Conservation (phyloP, 176 grass and related monocot species). For the Oryza rufipogon region DNA sequence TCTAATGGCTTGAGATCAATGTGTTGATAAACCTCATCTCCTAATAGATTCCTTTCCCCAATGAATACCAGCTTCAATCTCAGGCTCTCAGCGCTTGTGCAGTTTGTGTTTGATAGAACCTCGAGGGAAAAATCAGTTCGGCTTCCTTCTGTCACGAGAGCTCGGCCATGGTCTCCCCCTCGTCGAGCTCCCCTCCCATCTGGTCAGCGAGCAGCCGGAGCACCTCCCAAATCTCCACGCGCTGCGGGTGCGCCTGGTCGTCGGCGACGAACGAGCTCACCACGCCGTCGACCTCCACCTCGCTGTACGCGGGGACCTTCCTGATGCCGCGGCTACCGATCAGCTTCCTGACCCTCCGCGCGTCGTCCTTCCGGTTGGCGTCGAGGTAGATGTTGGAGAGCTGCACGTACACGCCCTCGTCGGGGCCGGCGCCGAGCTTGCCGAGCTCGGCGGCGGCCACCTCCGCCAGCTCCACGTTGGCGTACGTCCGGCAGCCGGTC, state of each 20-base stretch:
- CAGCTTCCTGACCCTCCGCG: constrained; percentile 60
- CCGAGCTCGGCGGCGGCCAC: constrained; percentile 60
- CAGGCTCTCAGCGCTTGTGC: no score
- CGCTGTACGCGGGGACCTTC: constrained; percentile 61
- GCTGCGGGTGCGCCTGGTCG: constrained; percentile 56
- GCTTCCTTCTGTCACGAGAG: not conserved
- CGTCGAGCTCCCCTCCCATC: constrained; percentile 46
- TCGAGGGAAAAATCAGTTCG: not conserved
- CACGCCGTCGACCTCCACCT: constrained; percentile 56
- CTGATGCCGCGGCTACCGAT: constrained; percentile 65
- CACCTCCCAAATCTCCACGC: constrained; percentile 63
- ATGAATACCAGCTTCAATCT: not conserved
- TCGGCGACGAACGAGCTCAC: constrained; percentile 76
- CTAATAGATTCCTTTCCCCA: not conserved
- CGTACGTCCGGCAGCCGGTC: constrained; percentile 58
- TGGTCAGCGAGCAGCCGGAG: constrained; percentile 59
- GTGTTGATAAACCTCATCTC: no score
- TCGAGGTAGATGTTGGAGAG: constrained; percentile 81
- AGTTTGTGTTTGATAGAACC: not conserved
- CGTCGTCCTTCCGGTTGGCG: constrained; percentile 69
- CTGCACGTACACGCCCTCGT: constrained; percentile 80
- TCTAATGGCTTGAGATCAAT: no score
- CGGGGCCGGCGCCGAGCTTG: constrained; percentile 46
- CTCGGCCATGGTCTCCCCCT: not conserved
- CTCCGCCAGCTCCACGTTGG: constrained; percentile 75